Evolutionary conservation across 148 eudicot species (phyloP).

Genomic region (Chenopodium quinoa): DNA sequence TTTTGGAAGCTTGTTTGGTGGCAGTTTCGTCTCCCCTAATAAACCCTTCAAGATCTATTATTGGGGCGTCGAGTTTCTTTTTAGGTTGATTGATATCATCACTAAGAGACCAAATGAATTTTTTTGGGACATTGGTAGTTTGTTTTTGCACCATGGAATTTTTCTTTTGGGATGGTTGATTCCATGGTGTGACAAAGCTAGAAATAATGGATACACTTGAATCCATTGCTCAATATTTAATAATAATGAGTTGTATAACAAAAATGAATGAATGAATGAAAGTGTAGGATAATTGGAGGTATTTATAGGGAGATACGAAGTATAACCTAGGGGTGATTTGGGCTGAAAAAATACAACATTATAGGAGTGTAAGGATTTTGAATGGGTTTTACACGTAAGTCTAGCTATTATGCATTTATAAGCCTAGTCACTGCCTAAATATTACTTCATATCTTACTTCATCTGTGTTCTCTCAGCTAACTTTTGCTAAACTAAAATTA

Average conservation of each 20-base stretch:
- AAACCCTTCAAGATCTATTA: slow-evolving; percentile 44
- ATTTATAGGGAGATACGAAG: background rate
- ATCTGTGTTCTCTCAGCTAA: too few relatives aligned
- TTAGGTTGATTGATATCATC: slow-evolving; percentile 30
- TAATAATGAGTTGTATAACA: background rate
- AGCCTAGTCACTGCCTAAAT: too few relatives aligned
- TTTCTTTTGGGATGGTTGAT: slow-evolving; percentile 4
- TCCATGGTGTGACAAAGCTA: slow-evolving; percentile 27
- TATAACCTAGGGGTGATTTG: background rate
- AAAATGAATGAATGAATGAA: background rate
- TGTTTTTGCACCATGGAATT: background rate
- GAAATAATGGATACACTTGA: background rate
- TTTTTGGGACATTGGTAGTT: slow-evolving; percentile 26
- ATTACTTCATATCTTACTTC: too few relatives aligned
- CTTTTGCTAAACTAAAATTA: too few relatives aligned
- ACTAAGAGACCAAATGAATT: slow-evolving; percentile 39
- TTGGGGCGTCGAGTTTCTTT: slow-evolving; percentile 32
- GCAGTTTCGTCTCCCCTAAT: slow-evolving; percentile 31
- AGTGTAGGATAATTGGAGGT: background rate
- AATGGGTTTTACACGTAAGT: background rate
- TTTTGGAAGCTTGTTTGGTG: slow-evolving; percentile 23
- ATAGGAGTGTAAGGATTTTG: background rate
- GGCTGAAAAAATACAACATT: background rate
- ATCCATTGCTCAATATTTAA: slow-evolving; percentile 8
- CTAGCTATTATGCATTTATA: too few relatives aligned